Evolutionary conservation across 306 rosid species (phyloP).

Genomic region (Calophaca sinica): DNA sequence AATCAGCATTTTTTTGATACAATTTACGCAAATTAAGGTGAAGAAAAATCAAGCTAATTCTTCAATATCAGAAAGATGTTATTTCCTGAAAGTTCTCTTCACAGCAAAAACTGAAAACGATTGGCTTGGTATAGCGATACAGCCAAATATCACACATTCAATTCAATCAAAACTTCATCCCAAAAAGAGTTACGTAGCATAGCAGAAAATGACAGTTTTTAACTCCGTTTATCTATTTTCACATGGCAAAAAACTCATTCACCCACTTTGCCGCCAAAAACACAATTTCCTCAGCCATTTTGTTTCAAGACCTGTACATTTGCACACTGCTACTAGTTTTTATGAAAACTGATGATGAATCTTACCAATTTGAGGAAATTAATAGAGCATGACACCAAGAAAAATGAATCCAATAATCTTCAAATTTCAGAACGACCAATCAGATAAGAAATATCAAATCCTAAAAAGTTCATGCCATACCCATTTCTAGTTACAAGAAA

Average conservation of each 20-base stretch:
- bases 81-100: neutral
- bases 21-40: neutral
- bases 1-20: slow-evolving; percentile 16
- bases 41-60: slow-evolving; percentile 3
- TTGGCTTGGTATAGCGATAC: neutral
- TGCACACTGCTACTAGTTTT: too few relatives aligned
- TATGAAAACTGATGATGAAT: slow-evolving; percentile 7
- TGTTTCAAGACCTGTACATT: too few relatives aligned
- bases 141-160: neutral
- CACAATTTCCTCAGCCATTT: too few relatives aligned
- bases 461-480: neutral
- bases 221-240: too few relatives aligned
- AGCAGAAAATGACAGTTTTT: too few relatives aligned
- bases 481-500: too few relatives aligned
- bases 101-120: slow-evolving; percentile 12
- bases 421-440: neutral
- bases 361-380: too few relatives aligned
- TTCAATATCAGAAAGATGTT: slow-evolving; percentile 23
- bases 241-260: too few relatives aligned
- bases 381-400: too few relatives aligned
- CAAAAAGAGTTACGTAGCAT: neutral
- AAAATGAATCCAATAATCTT: slow-evolving; percentile 24
- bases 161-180: neutral
- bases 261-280: too few relatives aligned
- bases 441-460: neutral